A percentile compares a stretch with the other conserved stretches of the same genome.
These are phyloP conservation scores for Sodiomyces alkalinus DNA, from an alignment of 2,329 filamentous ascomycete genomes.

Conservation along the genomic window DNA sequence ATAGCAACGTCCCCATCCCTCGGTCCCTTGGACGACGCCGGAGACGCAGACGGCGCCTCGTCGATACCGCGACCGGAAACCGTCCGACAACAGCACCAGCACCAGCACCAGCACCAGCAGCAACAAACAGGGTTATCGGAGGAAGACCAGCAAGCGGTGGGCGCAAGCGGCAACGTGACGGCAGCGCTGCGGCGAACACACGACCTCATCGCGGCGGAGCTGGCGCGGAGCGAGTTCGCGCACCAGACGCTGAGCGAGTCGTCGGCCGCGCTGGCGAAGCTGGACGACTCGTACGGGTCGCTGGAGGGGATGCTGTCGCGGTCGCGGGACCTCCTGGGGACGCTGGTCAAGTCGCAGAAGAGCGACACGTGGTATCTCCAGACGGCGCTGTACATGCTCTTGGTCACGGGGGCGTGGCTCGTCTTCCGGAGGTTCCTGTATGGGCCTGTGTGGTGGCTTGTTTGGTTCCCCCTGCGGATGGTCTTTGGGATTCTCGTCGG, in stretches of 20 bases:
- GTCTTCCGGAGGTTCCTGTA: slow-evolving; percentile 74
- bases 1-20: slow-evolving; percentile 16
- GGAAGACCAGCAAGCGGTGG: slow-evolving; percentile 57
- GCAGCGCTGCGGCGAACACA: slow-evolving; percentile 72
- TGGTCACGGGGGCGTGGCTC: slow-evolving; percentile 69
- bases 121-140: slow-evolving; percentile 30
- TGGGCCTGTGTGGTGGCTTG: slow-evolving; percentile 78
- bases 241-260: slow-evolving; percentile 78
- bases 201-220: slow-evolving; percentile 69
- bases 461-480: slow-evolving; percentile 67
- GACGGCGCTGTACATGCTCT: slow-evolving; percentile 71
- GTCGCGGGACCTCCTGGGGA: slow-evolving; percentile 60
- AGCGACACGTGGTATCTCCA: slow-evolving; percentile 97
- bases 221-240: slow-evolving; percentile 77
- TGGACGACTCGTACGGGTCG: slow-evolving; percentile 67
- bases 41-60: slow-evolving; percentile 8
- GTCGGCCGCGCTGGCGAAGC: slow-evolving; percentile 63
- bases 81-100: slow-evolving; percentile 13
- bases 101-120: slow-evolving; percentile 18
- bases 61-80: slow-evolving; percentile 9
- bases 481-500: slow-evolving; percentile 43
- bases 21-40: slow-evolving; percentile 9
- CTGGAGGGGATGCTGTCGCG: slow-evolving; percentile 64
- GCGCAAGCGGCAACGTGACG: slow-evolving; percentile 73
- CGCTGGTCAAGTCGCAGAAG: slow-evolving; percentile 76